A percentile compares a stretch with the other conserved stretches of the same genome.
These are phyloP conservation scores for Lactarius quietus DNA, from an alignment of 768 basidiomycete genomes.

Conservation along the genomic window DNA sequence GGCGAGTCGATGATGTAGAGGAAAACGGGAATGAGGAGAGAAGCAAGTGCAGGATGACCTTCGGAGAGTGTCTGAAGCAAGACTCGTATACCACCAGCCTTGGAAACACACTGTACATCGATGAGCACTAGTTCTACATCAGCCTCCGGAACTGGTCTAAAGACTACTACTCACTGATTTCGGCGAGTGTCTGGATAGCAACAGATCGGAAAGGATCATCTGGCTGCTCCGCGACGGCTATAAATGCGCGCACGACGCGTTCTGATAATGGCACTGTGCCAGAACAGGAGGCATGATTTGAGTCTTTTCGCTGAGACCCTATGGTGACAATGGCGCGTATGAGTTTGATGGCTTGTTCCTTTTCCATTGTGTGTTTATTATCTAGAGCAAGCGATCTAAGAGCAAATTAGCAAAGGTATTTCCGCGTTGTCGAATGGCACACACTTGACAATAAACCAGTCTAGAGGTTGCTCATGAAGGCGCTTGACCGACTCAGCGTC, in stretches of 20 bases:
- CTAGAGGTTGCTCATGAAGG: slow-evolving; percentile 62
- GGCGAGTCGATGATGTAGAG: slow-evolving; percentile 85
- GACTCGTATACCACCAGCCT: slow-evolving; percentile 81
- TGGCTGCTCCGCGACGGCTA: slow-evolving; percentile 87
- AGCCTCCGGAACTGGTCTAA: slow-evolving; percentile 6
- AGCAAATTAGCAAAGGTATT: slow-evolving; percentile 15
- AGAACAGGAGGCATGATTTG: slow-evolving; percentile 39
- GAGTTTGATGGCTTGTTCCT: slow-evolving; percentile 89
- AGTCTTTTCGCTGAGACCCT: slow-evolving; percentile 54
- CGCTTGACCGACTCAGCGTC: slow-evolving; percentile 67
- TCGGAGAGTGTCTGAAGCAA: slow-evolving; percentile 87
- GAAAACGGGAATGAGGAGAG: slow-evolving; percentile 75
- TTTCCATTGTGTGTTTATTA: slow-evolving; percentile 75
- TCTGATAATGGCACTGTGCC: slow-evolving; percentile 63
- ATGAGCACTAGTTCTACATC: slow-evolving; percentile 60
- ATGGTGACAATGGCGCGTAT: slow-evolving; percentile 80
- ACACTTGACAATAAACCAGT: slow-evolving; percentile 94
- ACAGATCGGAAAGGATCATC: slow-evolving; percentile 86
- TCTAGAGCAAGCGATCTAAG: slow-evolving; percentile 80
- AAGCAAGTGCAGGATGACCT: slow-evolving; percentile 78
- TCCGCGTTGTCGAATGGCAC: slow-evolving; percentile 25
- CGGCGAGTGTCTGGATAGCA: slow-evolving; percentile 82
- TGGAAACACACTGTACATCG: slow-evolving; percentile 77
- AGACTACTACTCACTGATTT: slow-evolving; percentile 57
- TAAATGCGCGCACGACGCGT: slow-evolving; percentile 79